Base-by-base conservation (phyloP, 2,329 filamentous ascomycete species). In the Fusarium sp. region DNA sequence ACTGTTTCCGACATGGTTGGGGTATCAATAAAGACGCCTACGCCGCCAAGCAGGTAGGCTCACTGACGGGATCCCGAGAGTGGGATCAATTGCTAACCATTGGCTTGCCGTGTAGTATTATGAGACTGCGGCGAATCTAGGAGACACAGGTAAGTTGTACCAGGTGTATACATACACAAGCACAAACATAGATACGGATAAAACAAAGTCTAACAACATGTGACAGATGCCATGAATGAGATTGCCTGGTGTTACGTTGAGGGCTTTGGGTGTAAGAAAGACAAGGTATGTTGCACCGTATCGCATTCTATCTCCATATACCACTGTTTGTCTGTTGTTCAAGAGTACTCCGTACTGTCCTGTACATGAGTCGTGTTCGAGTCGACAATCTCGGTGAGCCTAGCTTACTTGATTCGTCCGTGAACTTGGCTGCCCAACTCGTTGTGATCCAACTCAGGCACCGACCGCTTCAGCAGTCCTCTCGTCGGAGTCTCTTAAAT, bases 191-290 rank as follows among this genome's bases (percentile, higher is more conserved):
- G 35, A n/a, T 30, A 41, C 32, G 40, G 32, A 33, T 47, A 44
- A 46, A 55, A 51, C 59, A 47, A 46, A 52, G 59, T 44, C 35
- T 59, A 43, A 59, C 65, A 41, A 63, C 53, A 48, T 43, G 53
- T 56, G 62, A 63, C 72, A 89, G 96, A 99, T 82, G 96, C 94
- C 59, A 97, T 98, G 94, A 97, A 97, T 77, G 95, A 98, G 80
- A 91, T 91, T 54, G 96, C 90, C 35, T 97, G 94, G 93, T 99
- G 96, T 82, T 98, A 96, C 84, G 80, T 96, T 27, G 92, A 97
- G 77, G 96, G 96, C n/a, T 97, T 97, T 80, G 96, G 96, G 33
- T 95, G 94, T 76, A 96, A 94, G 79, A 99, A 98, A 80, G 94
- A 99, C 83, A 98, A 97, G 92, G 95, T 97, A 85, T 80, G 92